Conservation (phyloP, 2,329 filamentous ascomycete species). For the Blastomyces silverae region DNA sequence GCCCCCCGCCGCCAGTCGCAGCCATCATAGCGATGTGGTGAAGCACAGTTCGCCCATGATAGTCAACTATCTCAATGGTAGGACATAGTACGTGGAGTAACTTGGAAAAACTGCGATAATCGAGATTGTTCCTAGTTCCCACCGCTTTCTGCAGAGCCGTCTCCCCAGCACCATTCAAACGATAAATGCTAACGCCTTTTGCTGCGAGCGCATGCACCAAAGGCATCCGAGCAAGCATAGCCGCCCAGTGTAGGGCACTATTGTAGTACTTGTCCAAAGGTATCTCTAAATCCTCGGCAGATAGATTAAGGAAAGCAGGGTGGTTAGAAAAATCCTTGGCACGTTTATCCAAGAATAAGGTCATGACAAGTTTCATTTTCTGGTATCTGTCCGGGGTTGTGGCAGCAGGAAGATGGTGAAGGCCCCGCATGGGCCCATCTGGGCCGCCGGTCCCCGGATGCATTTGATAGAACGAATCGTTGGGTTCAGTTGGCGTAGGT, state of each 20-base stretch:
- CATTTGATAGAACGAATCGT: constrained; percentile 44
- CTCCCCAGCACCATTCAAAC: constrained; percentile 83
- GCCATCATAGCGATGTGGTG: constrained; percentile 96
- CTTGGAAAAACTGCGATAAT: constrained; percentile 83
- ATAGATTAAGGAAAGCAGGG: constrained; percentile 68
- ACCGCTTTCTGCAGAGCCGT: constrained; percentile 90
- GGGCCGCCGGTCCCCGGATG: constrained; percentile 16
- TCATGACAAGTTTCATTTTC: constrained; percentile 75
- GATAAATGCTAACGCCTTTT: constrained; percentile 77
- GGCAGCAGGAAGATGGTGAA: constrained; percentile 46
- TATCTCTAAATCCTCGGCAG: constrained; percentile 76
- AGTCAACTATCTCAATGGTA: constrained; percentile 84
- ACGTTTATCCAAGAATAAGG: constrained; percentile 69
- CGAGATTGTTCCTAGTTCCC: constrained; percentile 87
- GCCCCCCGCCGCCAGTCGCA: constrained; percentile 85
- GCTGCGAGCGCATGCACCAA: constrained; percentile 74
- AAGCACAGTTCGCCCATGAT: constrained; percentile 81
- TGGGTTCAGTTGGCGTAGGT: constrained; percentile 42
- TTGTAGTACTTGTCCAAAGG: constrained; percentile 81
- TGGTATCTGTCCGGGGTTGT: constrained; percentile 61
- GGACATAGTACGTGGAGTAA: constrained; percentile 80
- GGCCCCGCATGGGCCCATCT: constrained; percentile 23
- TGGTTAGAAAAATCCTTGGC: constrained; percentile 65
- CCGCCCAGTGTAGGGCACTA: constrained; percentile 92
- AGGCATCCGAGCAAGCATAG: constrained; percentile 78